Base-by-base conservation (phyloP, 345 rosid genomes). In the Eucalyptus marginata region DNA sequence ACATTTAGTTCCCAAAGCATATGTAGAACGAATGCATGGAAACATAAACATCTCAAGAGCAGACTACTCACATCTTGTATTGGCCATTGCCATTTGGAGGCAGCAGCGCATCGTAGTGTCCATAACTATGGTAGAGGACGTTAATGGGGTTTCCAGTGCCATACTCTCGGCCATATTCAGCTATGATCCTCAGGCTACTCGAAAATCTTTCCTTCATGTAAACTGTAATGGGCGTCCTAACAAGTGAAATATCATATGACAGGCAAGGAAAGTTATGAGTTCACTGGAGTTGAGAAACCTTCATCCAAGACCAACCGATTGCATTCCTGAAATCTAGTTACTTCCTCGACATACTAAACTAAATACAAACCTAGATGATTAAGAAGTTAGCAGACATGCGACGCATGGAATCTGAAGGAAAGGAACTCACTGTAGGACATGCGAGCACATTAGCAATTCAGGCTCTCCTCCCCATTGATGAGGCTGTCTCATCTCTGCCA, bases 391-490 rank as follows among this genome's bases (percentile, higher is more conserved):
- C 25, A 71, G 31, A 71, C 27, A 71, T 86, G 87, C 29, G 64
- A 56, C 10, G 87, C 64, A 14, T 17, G 24, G 40, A 13, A 88
- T 31, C 52, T 50, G 10, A 58, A 44, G 79, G 25, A 27, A 12
- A 47, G 40, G 44, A 86, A 89, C 93, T 89, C 84, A 95, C 97
- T 88, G 68, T 27, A 94, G 93, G 68, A 94, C 95, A 88, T 94
- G 97, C 43, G 97, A 93, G 86, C 94, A 94, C 97, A 94, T 95
- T 12, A 95, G 96, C 68, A 95, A 92, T 92, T 95, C 97, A 46
- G 96, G 96, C 80, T 94, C 97, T 88, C 97, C 97, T 90, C 96
- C 97, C 97, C 97, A 94, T 62, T 89, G 91, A 86, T 95, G 96
- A 47, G 97, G 95, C 91, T 92, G 91, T 80, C 97, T 89, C 93